phyloP scores from a whole-genome alignment of 1,284 basidiomycete genomes.

The Naganishia sp. region DNA sequence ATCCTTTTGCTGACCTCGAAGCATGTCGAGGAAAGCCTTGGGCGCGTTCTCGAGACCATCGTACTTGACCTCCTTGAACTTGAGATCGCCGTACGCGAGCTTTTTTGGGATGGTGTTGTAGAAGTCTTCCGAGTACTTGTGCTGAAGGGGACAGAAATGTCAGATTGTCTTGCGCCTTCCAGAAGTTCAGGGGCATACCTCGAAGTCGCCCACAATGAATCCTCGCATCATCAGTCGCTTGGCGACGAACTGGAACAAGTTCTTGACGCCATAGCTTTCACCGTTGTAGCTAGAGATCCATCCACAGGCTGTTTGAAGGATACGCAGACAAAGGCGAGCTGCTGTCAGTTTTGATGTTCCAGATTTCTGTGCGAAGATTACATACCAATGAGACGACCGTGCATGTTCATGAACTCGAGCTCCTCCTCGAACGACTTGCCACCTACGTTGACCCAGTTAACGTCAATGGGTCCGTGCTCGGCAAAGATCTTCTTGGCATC shows the following conservation, averaged over 20 bases:
- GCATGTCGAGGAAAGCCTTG: slow-evolving; percentile 37
- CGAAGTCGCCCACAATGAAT: slow-evolving; percentile 39
- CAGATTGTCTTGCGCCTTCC: background rate
- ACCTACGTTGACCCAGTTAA: slow-evolving; percentile 42
- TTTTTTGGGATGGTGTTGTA: slow-evolving; percentile 35
- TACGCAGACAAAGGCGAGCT: background rate
- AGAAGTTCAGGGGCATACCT: slow-evolving; percentile 12
- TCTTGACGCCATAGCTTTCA: slow-evolving; percentile 37
- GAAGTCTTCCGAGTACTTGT: slow-evolving; percentile 35
- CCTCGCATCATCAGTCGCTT: slow-evolving; percentile 37
- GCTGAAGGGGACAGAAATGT: background rate
- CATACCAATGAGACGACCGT: slow-evolving; percentile 38
- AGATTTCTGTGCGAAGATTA: background rate
- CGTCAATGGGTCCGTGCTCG: slow-evolving; percentile 41
- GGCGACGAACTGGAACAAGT: slow-evolving; percentile 36
- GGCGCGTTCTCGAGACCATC: slow-evolving; percentile 34
- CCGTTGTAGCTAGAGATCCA: slow-evolving; percentile 39
- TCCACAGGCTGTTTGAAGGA: slow-evolving; percentile 28
- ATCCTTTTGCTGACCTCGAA: slow-evolving; percentile 34
- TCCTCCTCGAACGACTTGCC: slow-evolving; percentile 38
- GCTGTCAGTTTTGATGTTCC: background rate
- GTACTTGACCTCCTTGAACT: slow-evolving; percentile 37
- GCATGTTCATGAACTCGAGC: slow-evolving; percentile 36
- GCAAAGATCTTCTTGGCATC: slow-evolving; percentile 37
- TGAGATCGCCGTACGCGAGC: slow-evolving; percentile 36